Base-by-base conservation (phyloP, 306 rosid species). In the Quercus alba region DNA sequence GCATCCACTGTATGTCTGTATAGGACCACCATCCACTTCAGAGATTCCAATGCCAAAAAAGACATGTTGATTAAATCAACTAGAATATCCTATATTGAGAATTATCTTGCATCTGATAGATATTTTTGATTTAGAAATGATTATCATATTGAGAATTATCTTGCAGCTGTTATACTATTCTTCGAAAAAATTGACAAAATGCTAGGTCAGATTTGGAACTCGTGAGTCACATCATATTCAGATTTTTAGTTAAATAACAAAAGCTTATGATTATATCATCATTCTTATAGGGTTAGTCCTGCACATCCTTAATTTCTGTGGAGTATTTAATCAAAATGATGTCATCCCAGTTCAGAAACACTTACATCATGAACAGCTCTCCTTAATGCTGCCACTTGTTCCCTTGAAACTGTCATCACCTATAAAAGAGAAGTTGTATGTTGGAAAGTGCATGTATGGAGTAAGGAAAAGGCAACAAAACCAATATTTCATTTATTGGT, bases 401-500 rank as follows among this genome's bases (percentile, higher is more conserved):
- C 89, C 73, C 38, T 73, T 75, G 98, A 88, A 67, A 79, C 91
- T 28, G 97, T 88, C 71, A 85, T 85, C 69, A 90, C 91, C 97
- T 91, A 69, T 35, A 72, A 73, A 77, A 75, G 1, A 59, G 9
- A 77, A 61, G 12, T 38, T 38, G 46, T 6, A 72, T 44, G 44
- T 62, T 3, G 2, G 31, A 19, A 19, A 56, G 62, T 18, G n/a
- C 23, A 58, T 56, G 17, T 14, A 18, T 18, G 55, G 23, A 25
- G 54, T 0, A 51, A 5, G 9, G 0, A 15, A 61, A 52, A n/a
- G 62, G 35, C 8, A 56, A 7, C 6, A 67, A 20, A 49, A 25
- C 25, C 14, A 55, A 52, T 17, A 14, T n/a, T 3, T 10, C 13
- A 46, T 17, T 19, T 21, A 25, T 14, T n/a, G 44, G 6, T 69